Percentiles rank a stretch among this genome's conserved stretches.
These are phyloP conservation scores for Cardamine occulta DNA, from an alignment of 345 rosid species.

Conservation along the genomic window DNA sequence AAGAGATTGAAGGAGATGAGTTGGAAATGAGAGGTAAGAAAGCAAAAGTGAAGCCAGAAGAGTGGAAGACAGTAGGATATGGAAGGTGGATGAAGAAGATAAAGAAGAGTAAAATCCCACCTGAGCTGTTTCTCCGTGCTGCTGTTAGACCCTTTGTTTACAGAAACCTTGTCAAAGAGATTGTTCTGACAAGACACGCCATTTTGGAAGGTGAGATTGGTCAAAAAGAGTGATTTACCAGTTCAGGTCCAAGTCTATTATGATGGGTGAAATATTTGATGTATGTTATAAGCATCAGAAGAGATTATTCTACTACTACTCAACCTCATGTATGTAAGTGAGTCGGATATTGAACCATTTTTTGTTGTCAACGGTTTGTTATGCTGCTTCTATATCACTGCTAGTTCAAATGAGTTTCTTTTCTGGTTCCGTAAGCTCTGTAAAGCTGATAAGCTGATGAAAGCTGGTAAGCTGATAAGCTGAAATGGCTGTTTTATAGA, in stretches of 20 bases:
- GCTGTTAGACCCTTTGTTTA: slow-evolving; percentile 90
- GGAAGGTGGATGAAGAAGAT: slow-evolving; percentile 81
- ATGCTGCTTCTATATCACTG: neutral
- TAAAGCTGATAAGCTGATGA: neutral
- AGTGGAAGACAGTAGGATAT: slow-evolving; percentile 74
- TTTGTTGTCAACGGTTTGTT: slow-evolving; percentile 22
- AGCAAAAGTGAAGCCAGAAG: slow-evolving; percentile 74
- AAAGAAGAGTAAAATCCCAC: slow-evolving; percentile 81
- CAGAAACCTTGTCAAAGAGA: slow-evolving; percentile 93
- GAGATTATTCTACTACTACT: neutral
- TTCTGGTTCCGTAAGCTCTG: slow-evolving; percentile 1
- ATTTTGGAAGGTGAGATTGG: slow-evolving; percentile 89
- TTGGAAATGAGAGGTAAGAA: slow-evolving; percentile 64
- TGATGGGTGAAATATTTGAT: neutral
- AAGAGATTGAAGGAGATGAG: slow-evolving; percentile 60
- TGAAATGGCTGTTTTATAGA: slow-evolving; percentile 8
- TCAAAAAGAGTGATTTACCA: slow-evolving; percentile 43
- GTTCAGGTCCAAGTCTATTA: neutral
- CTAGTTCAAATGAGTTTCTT: neutral
- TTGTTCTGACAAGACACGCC: slow-evolving; percentile 91
- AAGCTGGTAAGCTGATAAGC: neutral
- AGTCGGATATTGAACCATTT: neutral
- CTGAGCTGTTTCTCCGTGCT: slow-evolving; percentile 75
- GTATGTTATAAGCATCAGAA: neutral
- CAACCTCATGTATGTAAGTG: neutral